Conservation (phyloP, 2,329 filamentous ascomycete species). For the Beauveria asiatica region DNA sequence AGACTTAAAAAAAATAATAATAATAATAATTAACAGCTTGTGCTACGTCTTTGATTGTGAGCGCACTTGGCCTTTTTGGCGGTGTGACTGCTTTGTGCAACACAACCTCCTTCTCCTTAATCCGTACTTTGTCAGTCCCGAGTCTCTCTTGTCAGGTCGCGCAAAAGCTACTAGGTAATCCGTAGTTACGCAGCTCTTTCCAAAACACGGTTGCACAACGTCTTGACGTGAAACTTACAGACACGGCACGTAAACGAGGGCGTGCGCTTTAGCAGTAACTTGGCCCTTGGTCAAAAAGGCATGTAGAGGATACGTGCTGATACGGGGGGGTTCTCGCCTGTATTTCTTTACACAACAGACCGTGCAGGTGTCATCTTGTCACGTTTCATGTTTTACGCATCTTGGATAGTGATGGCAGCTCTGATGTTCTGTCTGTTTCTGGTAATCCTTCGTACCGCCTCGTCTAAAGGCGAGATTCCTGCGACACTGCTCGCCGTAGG, state of each 20-base stretch:
- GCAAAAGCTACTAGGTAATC: no score
- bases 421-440: neutral
- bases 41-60: neutral
- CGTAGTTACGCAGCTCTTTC: neutral
- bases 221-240: neutral
- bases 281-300: no score
- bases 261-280: neutral
- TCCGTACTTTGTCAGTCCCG: neutral
- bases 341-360: neutral
- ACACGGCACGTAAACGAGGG: neutral
- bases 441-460: neutral
- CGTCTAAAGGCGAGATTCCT: neutral
- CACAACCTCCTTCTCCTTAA: neutral
- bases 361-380: neutral
- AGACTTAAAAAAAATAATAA: neutral
- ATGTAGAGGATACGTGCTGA: slow-evolving; percentile 1
- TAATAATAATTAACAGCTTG: neutral
- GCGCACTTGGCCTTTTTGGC: neutral
- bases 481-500: neutral
- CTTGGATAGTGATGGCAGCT: neutral
- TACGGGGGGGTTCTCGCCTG: neutral
- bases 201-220: neutral
- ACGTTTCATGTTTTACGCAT: neutral
- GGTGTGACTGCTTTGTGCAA: slow-evolving; percentile 6
- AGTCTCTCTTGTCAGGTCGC: neutral